These are phyloP conservation scores for Helicostylum pulchrum DNA, from an alignment of 192 early-diverging fungal genomes.

Conservation along the genomic window DNA sequence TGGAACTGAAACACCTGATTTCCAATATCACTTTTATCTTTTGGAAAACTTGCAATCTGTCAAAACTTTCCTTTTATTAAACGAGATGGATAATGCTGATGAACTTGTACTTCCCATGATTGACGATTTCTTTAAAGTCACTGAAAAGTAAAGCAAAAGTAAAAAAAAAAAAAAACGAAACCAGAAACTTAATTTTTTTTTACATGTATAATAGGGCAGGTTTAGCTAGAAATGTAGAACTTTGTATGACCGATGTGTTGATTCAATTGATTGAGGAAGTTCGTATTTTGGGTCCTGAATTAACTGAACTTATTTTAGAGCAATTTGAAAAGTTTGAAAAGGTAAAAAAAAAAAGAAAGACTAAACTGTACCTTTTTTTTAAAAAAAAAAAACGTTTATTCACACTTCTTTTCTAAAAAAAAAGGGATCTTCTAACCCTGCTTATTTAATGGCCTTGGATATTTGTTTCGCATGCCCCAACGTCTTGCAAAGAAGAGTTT, in stretches of 20 bases:
- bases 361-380: neutral
- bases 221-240: conserved; percentile 73
- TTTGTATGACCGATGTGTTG: conserved; percentile 77
- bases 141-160: neutral
- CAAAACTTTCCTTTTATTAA: conserved; percentile 76
- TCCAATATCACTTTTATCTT: conserved; percentile 73
- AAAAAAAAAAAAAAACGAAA: too few relatives aligned
- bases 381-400: too few relatives aligned
- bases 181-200: neutral
- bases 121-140: conserved; percentile 60
- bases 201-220: conserved; percentile 43
- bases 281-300: conserved; percentile 66
- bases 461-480: conserved; percentile 73
- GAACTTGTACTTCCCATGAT: conserved; percentile 74
- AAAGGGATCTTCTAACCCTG: conserved; percentile 62
- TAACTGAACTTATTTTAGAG: conserved; percentile 78
- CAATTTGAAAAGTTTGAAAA: conserved; percentile 72
- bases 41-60: conserved; percentile 87
- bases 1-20: conserved; percentile 61
- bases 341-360: conserved; percentile 14
- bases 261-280: conserved; percentile 80
- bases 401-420: too few relatives aligned
- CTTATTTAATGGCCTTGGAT: conserved; percentile 77
- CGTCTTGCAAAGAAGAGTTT: conserved; percentile 86
- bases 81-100: conserved; percentile 74